Conservation (phyloP, 2,329 filamentous ascomycete genomes). For the Geoglossum cookeanum region DNA sequence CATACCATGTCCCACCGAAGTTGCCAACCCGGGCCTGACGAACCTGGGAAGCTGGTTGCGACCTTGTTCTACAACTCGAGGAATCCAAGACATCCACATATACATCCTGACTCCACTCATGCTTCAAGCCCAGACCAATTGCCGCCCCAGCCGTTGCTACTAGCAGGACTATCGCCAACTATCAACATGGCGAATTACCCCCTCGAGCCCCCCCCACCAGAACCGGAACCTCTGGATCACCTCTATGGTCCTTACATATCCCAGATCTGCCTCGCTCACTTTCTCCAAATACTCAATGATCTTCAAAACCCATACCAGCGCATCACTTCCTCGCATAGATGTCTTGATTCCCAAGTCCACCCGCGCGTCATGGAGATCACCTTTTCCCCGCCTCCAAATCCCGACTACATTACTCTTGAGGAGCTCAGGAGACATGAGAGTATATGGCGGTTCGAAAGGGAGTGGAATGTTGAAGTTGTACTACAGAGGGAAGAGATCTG, state of each 20-base stretch:
- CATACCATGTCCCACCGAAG: constrained; percentile 27
- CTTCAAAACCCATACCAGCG: constrained; percentile 30
- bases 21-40: constrained; percentile 20
- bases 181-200: constrained; percentile 32
- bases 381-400: constrained; percentile 29
- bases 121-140: constrained; percentile 18
- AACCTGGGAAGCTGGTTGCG: constrained; percentile 25
- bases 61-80: constrained; percentile 30
- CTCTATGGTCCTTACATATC: constrained; percentile 34
- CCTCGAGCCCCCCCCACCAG: constrained; percentile 33
- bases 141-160: constrained; percentile 22
- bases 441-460: constrained; percentile 66
- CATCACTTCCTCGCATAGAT: constrained; percentile 27
- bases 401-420: constrained; percentile 32
- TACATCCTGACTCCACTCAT: constrained; percentile 28
- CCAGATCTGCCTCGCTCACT: constrained; percentile 35
- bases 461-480: constrained; percentile 76
- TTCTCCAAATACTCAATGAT: constrained; percentile 30
- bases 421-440: constrained; percentile 64
- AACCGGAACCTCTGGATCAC: constrained; percentile 34
- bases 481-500: constrained; percentile 57
- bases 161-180: constrained; percentile 29
- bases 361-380: constrained; percentile 33
- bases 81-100: constrained; percentile 24
- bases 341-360: constrained; percentile 26